A percentile compares a stretch with the other conserved stretches of the same genome.
These are phyloP conservation scores for Exobasidium cylindrosporum DNA, from an alignment of 1,284 basidiomycete species.

Conservation along the genomic window DNA sequence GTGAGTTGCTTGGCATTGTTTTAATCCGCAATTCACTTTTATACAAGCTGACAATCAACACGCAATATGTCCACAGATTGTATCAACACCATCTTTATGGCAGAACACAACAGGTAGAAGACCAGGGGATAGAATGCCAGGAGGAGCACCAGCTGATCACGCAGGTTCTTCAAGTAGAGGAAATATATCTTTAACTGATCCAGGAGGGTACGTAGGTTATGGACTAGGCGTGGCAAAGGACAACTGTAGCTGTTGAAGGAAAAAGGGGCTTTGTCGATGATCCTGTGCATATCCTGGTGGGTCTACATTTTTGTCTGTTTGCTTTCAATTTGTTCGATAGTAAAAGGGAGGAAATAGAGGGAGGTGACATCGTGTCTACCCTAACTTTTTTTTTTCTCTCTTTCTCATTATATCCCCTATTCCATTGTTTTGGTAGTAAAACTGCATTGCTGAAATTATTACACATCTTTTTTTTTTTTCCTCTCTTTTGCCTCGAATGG, in stretches of 20 bases:
- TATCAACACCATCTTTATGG: slow-evolving; percentile 49
- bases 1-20: slow-evolving; percentile 23
- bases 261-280: background rate
- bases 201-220: slow-evolving; percentile 26
- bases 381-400: no score
- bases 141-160: slow-evolving; percentile 44
- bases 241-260: slow-evolving; percentile 36
- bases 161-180: slow-evolving; percentile 38
- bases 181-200: slow-evolving; percentile 34
- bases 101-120: slow-evolving; percentile 36
- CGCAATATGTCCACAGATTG: slow-evolving; percentile 24
- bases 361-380: no score
- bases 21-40: no score
- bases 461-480: background rate
- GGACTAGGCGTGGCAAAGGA: slow-evolving; percentile 33
- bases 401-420: background rate
- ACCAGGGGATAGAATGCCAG: slow-evolving; percentile 52
- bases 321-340: background rate
- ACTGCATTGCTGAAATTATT: background rate
- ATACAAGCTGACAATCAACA: background rate
- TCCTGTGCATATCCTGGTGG: background rate
- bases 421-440: background rate
- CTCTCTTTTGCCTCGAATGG: background rate
- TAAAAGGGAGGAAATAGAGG: no score
- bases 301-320: background rate